These are phyloP conservation scores for Betula pendula DNA, from an alignment of 306 rosid species.

Conservation along the genomic window DNA sequence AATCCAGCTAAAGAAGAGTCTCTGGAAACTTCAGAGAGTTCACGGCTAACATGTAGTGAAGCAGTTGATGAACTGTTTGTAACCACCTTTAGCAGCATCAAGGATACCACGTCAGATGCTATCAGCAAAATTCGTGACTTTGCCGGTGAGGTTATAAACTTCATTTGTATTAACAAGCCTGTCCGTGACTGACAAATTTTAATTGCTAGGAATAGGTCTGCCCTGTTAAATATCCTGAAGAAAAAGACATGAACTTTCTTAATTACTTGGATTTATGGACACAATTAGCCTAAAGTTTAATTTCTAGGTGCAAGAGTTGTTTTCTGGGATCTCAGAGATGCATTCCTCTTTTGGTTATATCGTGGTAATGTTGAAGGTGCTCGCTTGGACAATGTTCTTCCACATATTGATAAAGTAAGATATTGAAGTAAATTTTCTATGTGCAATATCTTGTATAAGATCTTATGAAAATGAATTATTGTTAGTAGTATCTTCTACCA, in stretches of 20 bases:
- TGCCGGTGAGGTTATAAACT: constrained; percentile 32
- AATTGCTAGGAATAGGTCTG: neutral
- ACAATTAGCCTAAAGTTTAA: constrained; percentile 4
- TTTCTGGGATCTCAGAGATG: constrained; percentile 55
- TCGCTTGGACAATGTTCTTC: constrained; percentile 49
- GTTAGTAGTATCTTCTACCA: constrained; percentile 10
- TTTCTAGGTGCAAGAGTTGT: constrained; percentile 51
- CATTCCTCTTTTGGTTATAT: constrained; percentile 41
- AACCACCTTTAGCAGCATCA: constrained; percentile 49
- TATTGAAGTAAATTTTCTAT: constrained; percentile 10
- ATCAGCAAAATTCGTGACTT: constrained; percentile 50
- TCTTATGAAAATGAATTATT: neutral
- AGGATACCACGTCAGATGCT: constrained; percentile 35
- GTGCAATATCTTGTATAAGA: neutral
- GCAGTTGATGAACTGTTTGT: constrained; percentile 52
- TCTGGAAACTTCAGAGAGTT: constrained; percentile 18
- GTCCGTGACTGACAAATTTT: neutral
- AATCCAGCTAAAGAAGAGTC: constrained; percentile 36
- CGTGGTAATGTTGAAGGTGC: constrained; percentile 48
- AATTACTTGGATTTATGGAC: neutral
- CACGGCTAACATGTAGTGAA: constrained; percentile 27
- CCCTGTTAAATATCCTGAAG: neutral
- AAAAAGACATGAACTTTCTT: neutral
- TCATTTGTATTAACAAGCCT: constrained; percentile 8
- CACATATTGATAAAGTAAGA: constrained; percentile 48